Base-by-base conservation (phyloP, 192 early-diverging fungal genomes). In the Umbelopsis sp. region DNA sequence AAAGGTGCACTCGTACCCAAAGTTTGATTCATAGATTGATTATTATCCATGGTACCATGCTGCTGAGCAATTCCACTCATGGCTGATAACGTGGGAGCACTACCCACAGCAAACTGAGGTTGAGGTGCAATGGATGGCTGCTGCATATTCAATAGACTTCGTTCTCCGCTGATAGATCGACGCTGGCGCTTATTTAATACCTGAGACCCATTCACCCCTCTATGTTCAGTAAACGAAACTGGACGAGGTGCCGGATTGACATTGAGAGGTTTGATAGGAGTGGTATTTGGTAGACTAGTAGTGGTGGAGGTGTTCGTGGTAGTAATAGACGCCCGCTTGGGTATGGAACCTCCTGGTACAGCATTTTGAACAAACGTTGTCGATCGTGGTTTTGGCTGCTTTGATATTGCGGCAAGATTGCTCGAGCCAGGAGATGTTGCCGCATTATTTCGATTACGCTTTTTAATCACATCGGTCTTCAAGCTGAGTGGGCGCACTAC, bases 391-490 rank as follows among this genome's bases (percentile, higher is more conserved):
- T 62, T 62, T 12, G 56, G 56, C 31, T 62, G 56, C 20, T 62
- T 62, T 29, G 56, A 62, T n/a, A 17, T 14, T 16, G 31, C 31
- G 11, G 56, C 26, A 34, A 32, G 4, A 62, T 62, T 62, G 20
- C 47, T 49, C 8, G 56, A 7, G 20, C 7, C 34, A 14, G 5
- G 24, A 7, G 16, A 34, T 0, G 29, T 31, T 6, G 29, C 70
- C 22, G 51, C 24, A 32, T 68, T 68, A 38, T 53, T 66, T 32
- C 97, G 91, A 76, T 96, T 96, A 43, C 97, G 91, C 47, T 95
- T 95, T 74, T 94, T 87, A 71, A 99, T 95, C 10, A 94, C 90
- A 70, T 95, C 91, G 1, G 91, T 94, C 81, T 94, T 95, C 80
- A 99, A 86, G 62, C 88, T 88, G 20, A 95, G 86, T 0, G 98